A percentile compares a stretch with the other conserved stretches of the same genome.
These are phyloP conservation scores for Collariella sp. DNA, from an alignment of 495 filamentous ascomycete genomes.

Conservation along the genomic window DNA sequence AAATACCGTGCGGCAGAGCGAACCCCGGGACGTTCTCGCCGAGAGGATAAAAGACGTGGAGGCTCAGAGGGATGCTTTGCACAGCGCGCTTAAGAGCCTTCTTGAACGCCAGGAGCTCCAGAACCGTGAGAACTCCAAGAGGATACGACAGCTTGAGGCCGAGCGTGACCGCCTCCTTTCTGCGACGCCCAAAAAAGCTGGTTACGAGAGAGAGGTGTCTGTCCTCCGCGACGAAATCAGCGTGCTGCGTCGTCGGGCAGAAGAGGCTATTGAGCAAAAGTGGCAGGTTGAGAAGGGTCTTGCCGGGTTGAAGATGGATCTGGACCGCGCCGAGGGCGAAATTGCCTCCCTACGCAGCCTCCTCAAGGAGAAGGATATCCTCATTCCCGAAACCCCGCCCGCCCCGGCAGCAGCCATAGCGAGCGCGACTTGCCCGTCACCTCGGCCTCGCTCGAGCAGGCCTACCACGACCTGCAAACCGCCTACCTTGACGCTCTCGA, in stretches of 20 bases:
- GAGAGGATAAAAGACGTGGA: conserved; percentile 90
- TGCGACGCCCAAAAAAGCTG: conserved; percentile 59
- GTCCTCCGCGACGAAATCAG: conserved; percentile 77
- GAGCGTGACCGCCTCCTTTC: conserved; percentile 69
- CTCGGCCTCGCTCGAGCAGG: conserved; percentile 66
- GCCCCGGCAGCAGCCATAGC: conserved; percentile 33
- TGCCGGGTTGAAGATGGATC: conserved; percentile 88
- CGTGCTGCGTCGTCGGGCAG: conserved; percentile 73
- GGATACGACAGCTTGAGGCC: conserved; percentile 60
- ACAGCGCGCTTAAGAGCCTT: conserved; percentile 74
- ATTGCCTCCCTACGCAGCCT: conserved; percentile 69
- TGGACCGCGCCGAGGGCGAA: conserved; percentile 92
- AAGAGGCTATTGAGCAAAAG: conserved; percentile 94
- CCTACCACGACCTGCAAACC: conserved; percentile 69
- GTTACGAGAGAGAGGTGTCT: conserved; percentile 74
- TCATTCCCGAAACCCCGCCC: conserved; percentile 49
- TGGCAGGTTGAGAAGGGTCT: conserved; percentile 94
- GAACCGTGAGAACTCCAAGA: conserved; percentile 69
- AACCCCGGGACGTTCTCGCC: conserved; percentile 60
- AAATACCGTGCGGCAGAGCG: conserved; percentile 50
- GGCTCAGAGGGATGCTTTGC: conserved; percentile 84
- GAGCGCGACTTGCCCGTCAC: conserved; percentile 36
- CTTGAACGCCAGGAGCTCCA: conserved; percentile 81
- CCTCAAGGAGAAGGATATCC: conserved; percentile 79
- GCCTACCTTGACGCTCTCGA: conserved; percentile 46